Evolutionary conservation across 306 rosid genomes (phyloP), one percentile per base, ranked within the genome.

Genomic region (Dryas alaskensis): DNA sequence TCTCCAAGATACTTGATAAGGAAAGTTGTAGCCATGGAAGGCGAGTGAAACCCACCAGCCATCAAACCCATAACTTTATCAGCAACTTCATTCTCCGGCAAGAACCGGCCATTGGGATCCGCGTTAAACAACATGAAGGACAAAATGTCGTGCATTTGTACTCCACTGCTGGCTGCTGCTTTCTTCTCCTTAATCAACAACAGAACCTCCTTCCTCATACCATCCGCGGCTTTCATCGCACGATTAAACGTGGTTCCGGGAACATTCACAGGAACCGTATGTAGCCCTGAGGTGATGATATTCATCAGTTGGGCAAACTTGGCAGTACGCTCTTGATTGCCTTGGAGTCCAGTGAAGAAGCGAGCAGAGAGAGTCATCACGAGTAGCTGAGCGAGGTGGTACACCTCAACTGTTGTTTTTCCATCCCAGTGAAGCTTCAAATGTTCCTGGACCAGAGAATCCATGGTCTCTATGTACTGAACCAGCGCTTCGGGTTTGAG

Each of bases 1-100:
- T 84, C 39, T 6, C 81, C 90, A 3, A 88, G 88, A 78, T 78
- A 86, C 44, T 64, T 80, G 76, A 88, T 62, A 46, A 82, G 40
- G 55, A 76, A 76, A 55, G 27, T 10, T 1, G 58, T 76, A 31
- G 67, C 31, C 66, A 67, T 76, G 60, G 67, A 16, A 3, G 73
- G 67, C 0, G 73, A 69, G 55, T 45, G 54, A 45, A 69, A 77
- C 1, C 10, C 22, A 22, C 10, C 80, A 3, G 65, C 2, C 11
- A 60, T 14, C 54, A 51, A 40, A 2, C 70, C 76, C 76, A 50
- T 77, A 25, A 77, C 16, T 10, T 40, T 77, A 22, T 60, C 70
- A 6, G 75, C 65, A 69, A 61, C 14, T 60, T 60, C 80, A 50
- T 40, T 25, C 4, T 69, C 80, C n/a, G 70, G 8, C 22, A 44